Evolutionary conservation across 1,284 basidiomycete genomes (phyloP), one percentile per base, ranked within the genome.

Genomic region (Boletus subluridellus): DNA sequence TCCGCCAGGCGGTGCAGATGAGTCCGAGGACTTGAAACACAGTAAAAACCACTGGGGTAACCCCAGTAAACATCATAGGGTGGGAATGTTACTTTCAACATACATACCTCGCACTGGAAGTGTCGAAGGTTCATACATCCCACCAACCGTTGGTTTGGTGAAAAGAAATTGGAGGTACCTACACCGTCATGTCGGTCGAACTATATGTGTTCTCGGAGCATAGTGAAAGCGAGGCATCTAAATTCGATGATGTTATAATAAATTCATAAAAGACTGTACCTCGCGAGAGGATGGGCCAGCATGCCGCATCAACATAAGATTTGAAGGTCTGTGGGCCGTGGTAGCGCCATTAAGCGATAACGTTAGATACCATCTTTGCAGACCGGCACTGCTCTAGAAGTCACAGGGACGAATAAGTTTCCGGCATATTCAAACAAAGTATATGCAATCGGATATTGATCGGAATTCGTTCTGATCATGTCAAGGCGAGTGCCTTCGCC

Each of bases 1-100:
- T 47, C 17, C 64, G 57, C 50, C 62, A 66, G 24, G 34, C 5
- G 39, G 62, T 63, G 38, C 58, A 52, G 14, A 52, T 21, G 24
- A 63, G 28, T 28, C 64, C 62, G 8, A 63, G 14, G 9, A 32
- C 35, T 30, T 60, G 57, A n/a, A 54, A 48, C 39, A 42, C 42
- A 11, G 37, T 37, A 6, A 15, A 9, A 41, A n/a, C 10, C 17
- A 49, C 58, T 62, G 9, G 28, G 5, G 6, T 30, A 9, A 24
- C 12, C 15, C 14, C 5, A 8, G 2, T 51, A 26, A 62, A 21
- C 17, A 15, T 34, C 41, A 10, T 11, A n/a, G 34, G 30, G 14
- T 6, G n/a, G 34, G 49, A 44, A 15, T 3, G 15, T 9, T 21
- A 21, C 21, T 21, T 30, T 26, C 11, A 12, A 3, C 28, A 8